Evolutionary conservation across 768 basidiomycete genomes (phyloP), one percentile per base, ranked within the genome.

Genomic region (Tephrocybe rancida): DNA sequence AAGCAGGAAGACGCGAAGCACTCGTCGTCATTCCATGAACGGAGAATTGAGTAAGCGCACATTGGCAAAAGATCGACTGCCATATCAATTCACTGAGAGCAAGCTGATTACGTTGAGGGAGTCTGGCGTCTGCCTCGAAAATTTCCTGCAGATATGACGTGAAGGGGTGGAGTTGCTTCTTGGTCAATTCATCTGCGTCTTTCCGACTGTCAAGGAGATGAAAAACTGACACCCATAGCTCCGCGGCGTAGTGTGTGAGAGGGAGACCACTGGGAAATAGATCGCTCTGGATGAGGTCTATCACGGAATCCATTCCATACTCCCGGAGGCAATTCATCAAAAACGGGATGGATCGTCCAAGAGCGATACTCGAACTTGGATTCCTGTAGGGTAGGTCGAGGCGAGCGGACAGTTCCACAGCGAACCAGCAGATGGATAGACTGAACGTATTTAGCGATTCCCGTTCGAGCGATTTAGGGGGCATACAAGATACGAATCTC

Each of bases 21-120:
- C 61, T 55, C 9, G 68, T 68, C 9, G 67, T 64, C 71, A 75
- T 72, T n/a, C 75, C 76, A 54, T 71, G 67, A 5, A 73, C 62
- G 1, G 87, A 87, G 71, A 96, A 90, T 61, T 95, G 94, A 0
- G 90, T 90, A 11, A 95, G 68, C 1, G 86, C 80, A 54, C 84
- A 88, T 1, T 95, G 67, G 22, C 76, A 79, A 62, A 92, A 88
- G 5, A 89, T 76, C 6, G 78, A 73, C 32, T 75, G 77, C 90
- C 94, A 95, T n/a, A 84, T 71, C 13, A 73, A 63, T 67, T 98
- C 95, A 60, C 84, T 85, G 14, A 70, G 69, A 37, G 75, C 71
- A 1, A 81, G 56, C 21, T 73, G 68, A 19, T 76, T 68, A 4
- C n/a, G n/a, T n/a, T 64, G 64, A 11, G 67, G 50, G 24, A 58